phyloP scores from a whole-genome alignment of 169 alveolate genomes.

The Miamiensis avidus region DNA sequence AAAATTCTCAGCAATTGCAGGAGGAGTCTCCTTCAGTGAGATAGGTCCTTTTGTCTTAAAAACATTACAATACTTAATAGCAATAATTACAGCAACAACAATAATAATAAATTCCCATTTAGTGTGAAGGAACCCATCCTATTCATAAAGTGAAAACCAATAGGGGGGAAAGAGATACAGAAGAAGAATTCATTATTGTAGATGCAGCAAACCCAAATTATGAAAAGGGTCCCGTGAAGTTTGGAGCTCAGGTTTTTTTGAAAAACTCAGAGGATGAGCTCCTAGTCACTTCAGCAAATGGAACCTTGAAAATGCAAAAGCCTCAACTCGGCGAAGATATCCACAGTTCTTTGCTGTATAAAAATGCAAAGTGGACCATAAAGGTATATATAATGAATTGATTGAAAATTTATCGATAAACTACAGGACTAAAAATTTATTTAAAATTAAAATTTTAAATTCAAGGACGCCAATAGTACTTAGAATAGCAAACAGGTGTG shows the following conservation, averaged over 20 bases:
- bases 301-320: constrained; percentile 15
- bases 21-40: too few relatives aligned
- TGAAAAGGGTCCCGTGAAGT: constrained; percentile 1
- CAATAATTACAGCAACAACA: neutral
- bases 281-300: constrained; percentile 8
- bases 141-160: neutral
- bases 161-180: neutral
- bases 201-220: neutral
- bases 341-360: neutral
- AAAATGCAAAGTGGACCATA: constrained; percentile 22
- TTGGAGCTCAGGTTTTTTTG: constrained; percentile 11
- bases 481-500: neutral
- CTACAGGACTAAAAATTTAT: too few relatives aligned
- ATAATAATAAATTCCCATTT: neutral
- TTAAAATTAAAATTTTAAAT: neutral
- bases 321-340: constrained; percentile 16
- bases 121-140: neutral
- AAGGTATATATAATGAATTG: neutral
- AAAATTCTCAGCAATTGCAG: too few relatives aligned
- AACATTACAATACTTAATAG: too few relatives aligned
- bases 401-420: too few relatives aligned
- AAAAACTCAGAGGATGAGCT: constrained; percentile 8
- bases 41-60: too few relatives aligned
- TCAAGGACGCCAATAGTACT: neutral
- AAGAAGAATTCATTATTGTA: constrained; percentile 20